Evolutionary conservation across 2,329 filamentous ascomycete genomes (phyloP).

Genomic region (Phialocephala sp.): DNA sequence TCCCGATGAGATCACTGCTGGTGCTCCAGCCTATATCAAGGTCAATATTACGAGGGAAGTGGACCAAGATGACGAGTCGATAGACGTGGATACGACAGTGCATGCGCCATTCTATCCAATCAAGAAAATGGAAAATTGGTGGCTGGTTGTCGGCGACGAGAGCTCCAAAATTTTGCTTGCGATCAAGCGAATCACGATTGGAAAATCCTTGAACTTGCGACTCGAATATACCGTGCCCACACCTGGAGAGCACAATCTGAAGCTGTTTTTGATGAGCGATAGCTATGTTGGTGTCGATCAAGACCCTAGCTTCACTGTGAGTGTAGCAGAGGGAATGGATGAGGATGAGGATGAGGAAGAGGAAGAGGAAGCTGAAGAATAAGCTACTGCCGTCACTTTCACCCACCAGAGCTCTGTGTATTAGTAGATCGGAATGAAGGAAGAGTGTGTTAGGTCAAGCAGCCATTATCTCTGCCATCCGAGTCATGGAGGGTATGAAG

Average conservation of each 20-base stretch:
- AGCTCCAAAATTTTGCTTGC: slow-evolving; percentile 84
- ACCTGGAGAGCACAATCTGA: slow-evolving; percentile 84
- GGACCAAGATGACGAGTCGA: slow-evolving; percentile 69
- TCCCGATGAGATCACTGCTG: slow-evolving; percentile 77
- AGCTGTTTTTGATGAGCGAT: slow-evolving; percentile 95
- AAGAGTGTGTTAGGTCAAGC: slow-evolving; percentile 31
- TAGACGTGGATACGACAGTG: slow-evolving; percentile 79
- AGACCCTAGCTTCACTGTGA: slow-evolving; percentile 85
- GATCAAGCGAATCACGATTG: slow-evolving; percentile 93
- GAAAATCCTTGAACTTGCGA: slow-evolving; percentile 74
- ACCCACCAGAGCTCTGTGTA: slow-evolving; percentile 38
- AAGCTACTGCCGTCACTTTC: slow-evolving; percentile 26
- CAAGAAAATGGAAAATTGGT: slow-evolving; percentile 98
- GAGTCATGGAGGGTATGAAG: slow-evolving; percentile 17
- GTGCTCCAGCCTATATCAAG: slow-evolving; percentile 80
- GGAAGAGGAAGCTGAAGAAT: slow-evolving; percentile 69
- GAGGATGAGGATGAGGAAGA: slow-evolving; percentile 88
- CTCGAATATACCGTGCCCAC: slow-evolving; percentile 89
- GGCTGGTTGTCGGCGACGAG: slow-evolving; percentile 95
- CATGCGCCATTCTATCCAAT: slow-evolving; percentile 94
- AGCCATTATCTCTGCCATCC: slow-evolving; percentile 24
- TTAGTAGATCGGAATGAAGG: slow-evolving; percentile 40
- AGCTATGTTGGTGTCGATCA: slow-evolving; percentile 97
- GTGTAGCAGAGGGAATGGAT: slow-evolving; percentile 90
- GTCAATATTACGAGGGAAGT: slow-evolving; percentile 86